Evolutionary conservation across 192 early-diverging fungal genomes (phyloP), one percentile per base, ranked within the genome.

Genomic region (Glomus cerebriforme): DNA sequence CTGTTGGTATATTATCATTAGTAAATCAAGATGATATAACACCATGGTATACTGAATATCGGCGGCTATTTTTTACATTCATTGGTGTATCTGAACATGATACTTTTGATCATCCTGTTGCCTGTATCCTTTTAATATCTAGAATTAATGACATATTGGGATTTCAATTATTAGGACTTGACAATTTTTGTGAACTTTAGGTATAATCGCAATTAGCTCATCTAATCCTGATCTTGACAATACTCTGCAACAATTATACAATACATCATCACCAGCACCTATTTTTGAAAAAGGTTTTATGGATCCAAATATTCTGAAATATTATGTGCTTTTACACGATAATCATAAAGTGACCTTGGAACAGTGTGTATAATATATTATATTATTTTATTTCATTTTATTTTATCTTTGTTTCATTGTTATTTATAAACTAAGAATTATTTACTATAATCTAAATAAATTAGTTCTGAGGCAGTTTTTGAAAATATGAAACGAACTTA

Each of bases 31-130:
- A 90, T 60, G 80, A 87, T 8, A 67, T 92, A 10, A 91, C 92
- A 19, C 97, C 97, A 22, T 97, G 96, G 96, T 98, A 96, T 84
- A 79, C 89, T 15, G 78, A 87, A 77, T 97, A 95, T 83, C 86
- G 94, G 26, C 80, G 91, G 47, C 79, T 86, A 17, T 79, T 94
- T 34, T 88, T 92, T 24, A 84, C 83, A 75, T 84, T 87, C 34
- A 87, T 88, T 79, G 93, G 91, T 17, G 84, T 90, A 12, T 91
- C 94, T 0, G 96, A 98, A 78, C 96, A 98, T 77, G 96, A 97
- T 81, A 91, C 95, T 7, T 98, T 99, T 80, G 92, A 95, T 60
- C 96, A 98, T 83, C 98, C 98, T 2, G 92, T 98, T 6, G 96
- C 95, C 35, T 94, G 95, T 80, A 82, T 73, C 43, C 71, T 54